Evolutionary conservation across 805 yeast species (phyloP).

Genomic region (Starmerella vitae): DNA sequence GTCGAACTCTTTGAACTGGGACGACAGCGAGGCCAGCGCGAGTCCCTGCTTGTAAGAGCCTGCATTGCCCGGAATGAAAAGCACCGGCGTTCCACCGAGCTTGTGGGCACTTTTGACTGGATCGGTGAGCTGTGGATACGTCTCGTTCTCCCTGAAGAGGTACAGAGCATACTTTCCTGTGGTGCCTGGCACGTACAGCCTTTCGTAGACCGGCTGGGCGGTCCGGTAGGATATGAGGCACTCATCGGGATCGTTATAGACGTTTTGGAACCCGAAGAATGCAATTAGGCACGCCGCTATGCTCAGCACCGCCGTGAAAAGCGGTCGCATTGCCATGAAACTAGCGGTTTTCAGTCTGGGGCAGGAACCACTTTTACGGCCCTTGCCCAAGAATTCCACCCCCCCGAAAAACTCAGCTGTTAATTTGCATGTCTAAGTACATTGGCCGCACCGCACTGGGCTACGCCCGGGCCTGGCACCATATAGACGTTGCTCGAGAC

Average conservation of each 20-base stretch:
- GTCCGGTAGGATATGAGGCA: slow-evolving; percentile 19
- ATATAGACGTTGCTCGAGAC: slow-evolving; percentile 78
- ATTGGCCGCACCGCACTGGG: slow-evolving; percentile 50
- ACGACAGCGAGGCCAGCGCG: slow-evolving; percentile 75
- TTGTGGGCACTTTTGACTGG: slow-evolving; percentile 18
- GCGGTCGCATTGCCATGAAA: background rate
- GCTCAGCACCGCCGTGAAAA: background rate
- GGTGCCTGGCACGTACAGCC: slow-evolving; percentile 11
- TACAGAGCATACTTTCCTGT: slow-evolving; percentile 48
- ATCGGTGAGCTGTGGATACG: slow-evolving; percentile 10
- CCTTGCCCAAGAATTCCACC: too few relatives aligned
- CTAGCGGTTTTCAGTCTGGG: too few relatives aligned
- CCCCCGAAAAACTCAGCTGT: too few relatives aligned
- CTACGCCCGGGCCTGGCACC: slow-evolving; percentile 86
- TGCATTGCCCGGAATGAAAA: slow-evolving; percentile 95
- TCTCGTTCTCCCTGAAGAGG: slow-evolving; percentile 70
- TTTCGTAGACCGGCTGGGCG: slow-evolving; percentile 12
- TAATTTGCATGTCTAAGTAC: slow-evolving; percentile 26
- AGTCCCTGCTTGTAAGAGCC: slow-evolving; percentile 85
- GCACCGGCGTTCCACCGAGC: slow-evolving; percentile 73
- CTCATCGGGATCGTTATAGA: slow-evolving; percentile 12
- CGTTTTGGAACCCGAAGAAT: background rate
- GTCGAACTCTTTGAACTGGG: slow-evolving; percentile 50
- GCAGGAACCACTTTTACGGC: too few relatives aligned
- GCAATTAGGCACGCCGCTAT: background rate